Evolutionary conservation across 192 early-diverging fungal genomes (phyloP), one percentile per base, ranked within the genome.

Genomic region (Polychytrium aggregatum): DNA sequence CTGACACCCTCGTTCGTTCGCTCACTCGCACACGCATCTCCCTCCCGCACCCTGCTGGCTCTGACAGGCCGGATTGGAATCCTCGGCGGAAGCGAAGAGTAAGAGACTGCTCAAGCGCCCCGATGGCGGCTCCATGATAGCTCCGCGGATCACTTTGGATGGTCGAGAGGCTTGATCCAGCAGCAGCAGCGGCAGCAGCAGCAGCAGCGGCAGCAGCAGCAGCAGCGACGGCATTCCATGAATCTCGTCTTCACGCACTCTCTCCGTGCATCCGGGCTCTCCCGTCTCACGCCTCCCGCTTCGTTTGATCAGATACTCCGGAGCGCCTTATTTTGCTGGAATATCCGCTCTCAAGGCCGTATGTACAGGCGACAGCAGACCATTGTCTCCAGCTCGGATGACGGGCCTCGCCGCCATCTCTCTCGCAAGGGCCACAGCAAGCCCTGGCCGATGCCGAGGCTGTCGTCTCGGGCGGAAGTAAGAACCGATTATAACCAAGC

Each of bases 271-370:
- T n/a, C n/a, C n/a, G n/a, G n/a, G n/a, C n/a, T n/a, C n/a, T n/a
- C n/a, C n/a, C n/a, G n/a, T n/a, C n/a, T n/a, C n/a, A n/a, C n/a
- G n/a, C n/a, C n/a, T n/a, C n/a, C n/a, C n/a, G n/a, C n/a, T n/a
- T n/a, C n/a, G n/a, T n/a, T n/a, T n/a, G n/a, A n/a, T n/a, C 38
- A 55, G 55, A 28, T 60, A 63, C 40, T 55, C 93, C 0, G 92
- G 93, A 0, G 94, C 94, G 1, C 92, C 94, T 1, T 97, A 78
- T 52, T 97, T 92, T 60, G 85, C 85, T 35, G 79, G 64, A 0
- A 84, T 83, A 42, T 55, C 80, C 8, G 68, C 82, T 1, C 69
- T 88, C 56, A 72, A 79, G 59, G 39, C 82, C 56, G 87, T 87
- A 62, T 48, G 50, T 40, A 43, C 21, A 37, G 25, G 10, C 17